Base-by-base conservation (phyloP, 73 alveolate genomes). In the Breviolum minutum region DNA sequence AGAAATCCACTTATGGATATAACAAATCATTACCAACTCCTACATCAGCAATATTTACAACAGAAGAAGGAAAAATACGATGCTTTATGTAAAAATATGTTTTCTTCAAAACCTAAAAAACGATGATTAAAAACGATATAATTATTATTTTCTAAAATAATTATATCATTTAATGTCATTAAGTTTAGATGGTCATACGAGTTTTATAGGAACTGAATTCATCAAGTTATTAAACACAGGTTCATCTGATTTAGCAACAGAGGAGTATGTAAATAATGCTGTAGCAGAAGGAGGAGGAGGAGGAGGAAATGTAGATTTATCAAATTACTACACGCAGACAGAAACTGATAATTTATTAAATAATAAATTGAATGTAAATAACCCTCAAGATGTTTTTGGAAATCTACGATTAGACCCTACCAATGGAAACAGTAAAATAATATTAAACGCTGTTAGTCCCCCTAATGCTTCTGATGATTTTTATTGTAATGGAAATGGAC, bases 221-320 rank as follows among this genome's bases (percentile, higher is more conserved):
- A 40, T 48, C 0, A 82, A 82, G 73, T 48, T 82, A 48, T 3
- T 4, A 48, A 48, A 1, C 4, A 82, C 91, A 1, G 91, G 91
- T 7, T 17, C 91, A 48, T 82, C 91, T 2, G 26, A 82, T 82
- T 48, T 82, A 48, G 91, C 91, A 14, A 82, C 91, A 2, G 73
- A 82, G 17, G 54, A 6, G 1, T 82, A 48, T 82, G 91, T 82
- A 0, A 22, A 3, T 27, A 76, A 7, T 8, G 86, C 86, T 27
- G 70, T 81, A 8, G 70, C 70, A 11, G 70, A 29, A 13, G 90
- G 90, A 17, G 90, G 90, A 81, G 90, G 90, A 17, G 91, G 91
- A 5, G 91, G 91, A 8, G 91, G 91, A 2, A 20, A 12, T 13
- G 71, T 26, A 8, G 87, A 26, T 82, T 30, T 7, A 7, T n/a